Evolutionary conservation across 805 yeast genomes (phyloP).

Genomic region (Scheffersomyces ergatensis): DNA sequence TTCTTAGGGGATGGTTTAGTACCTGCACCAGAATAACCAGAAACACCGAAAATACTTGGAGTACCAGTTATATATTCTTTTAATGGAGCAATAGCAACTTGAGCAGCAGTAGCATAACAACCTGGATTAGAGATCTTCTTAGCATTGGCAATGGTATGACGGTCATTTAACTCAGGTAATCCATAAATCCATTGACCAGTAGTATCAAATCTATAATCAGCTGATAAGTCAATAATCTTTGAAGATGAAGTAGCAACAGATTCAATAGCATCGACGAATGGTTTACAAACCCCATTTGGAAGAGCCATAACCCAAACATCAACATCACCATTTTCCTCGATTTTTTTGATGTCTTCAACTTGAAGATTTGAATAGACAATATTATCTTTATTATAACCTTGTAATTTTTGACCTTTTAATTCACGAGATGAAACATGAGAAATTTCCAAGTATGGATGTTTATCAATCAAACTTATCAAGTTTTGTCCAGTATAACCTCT

Average conservation of each 20-base stretch:
- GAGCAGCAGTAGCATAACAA: slow-evolving; percentile 99
- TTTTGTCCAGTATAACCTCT: slow-evolving; percentile 98
- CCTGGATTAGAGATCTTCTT: slow-evolving; percentile 93
- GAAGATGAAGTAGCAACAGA: slow-evolving; percentile 61
- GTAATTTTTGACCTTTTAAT: slow-evolving; percentile 78
- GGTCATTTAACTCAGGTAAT: slow-evolving; percentile 82
- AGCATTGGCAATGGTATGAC: slow-evolving; percentile 66
- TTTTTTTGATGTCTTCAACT: slow-evolving; percentile 75
- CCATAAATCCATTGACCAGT: slow-evolving; percentile 92
- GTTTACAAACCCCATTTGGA: slow-evolving; percentile 95
- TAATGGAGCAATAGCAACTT: slow-evolving; percentile 86
- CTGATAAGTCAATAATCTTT: slow-evolving; percentile 88
- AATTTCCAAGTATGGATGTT: slow-evolving; percentile 83
- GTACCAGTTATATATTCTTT: slow-evolving; percentile 62
- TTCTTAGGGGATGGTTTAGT: slow-evolving; percentile 97
- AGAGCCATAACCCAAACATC: slow-evolving; percentile 99
- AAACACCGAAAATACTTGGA: slow-evolving; percentile 90
- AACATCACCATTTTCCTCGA: slow-evolving; percentile 75
- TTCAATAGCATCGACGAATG: slow-evolving; percentile 78
- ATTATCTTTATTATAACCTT: slow-evolving; percentile 81
- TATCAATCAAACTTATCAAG: slow-evolving; percentile 78
- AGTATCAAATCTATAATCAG: slow-evolving; percentile 92
- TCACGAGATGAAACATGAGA: slow-evolving; percentile 96
- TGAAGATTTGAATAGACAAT: slow-evolving; percentile 83
- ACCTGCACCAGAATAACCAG: slow-evolving; percentile 99